Conservation (phyloP, 1,284 basidiomycete genomes). For the Cutaneotrichosporon sp. region DNA sequence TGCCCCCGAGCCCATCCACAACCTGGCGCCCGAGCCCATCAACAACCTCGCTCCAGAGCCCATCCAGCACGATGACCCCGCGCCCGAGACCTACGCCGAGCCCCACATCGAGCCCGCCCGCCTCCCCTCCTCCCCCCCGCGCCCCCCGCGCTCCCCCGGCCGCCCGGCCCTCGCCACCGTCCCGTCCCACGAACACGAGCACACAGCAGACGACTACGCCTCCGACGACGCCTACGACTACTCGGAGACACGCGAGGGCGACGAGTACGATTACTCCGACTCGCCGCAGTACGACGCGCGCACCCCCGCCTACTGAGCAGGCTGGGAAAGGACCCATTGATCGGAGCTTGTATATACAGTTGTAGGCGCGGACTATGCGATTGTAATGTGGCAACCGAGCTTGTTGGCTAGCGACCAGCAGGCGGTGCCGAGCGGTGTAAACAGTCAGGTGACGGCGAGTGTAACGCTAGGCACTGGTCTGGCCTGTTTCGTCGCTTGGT, state of each 20-base stretch:
- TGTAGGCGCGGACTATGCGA: neutral
- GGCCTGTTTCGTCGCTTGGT: too few relatives aligned
- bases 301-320: neutral
- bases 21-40: neutral
- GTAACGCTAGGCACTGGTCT: too few relatives aligned
- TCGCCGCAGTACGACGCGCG: neutral
- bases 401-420: neutral
- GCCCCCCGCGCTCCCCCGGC: neutral
- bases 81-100: too few relatives aligned
- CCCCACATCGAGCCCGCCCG: neutral
- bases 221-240: neutral
- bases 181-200: neutral
- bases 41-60: too few relatives aligned
- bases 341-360: neutral
- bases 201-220: neutral
- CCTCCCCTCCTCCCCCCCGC: neutral
- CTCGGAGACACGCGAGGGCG: neutral
- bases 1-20: neutral
- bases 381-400: neutral
- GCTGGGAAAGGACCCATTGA: neutral
- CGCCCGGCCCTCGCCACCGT: neutral
- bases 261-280: conserved; percentile 2
- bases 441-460: too few relatives aligned
- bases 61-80: neutral
- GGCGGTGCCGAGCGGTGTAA: neutral